Conservation (phyloP, 768 basidiomycete species). For the Auricularia sp. region DNA sequence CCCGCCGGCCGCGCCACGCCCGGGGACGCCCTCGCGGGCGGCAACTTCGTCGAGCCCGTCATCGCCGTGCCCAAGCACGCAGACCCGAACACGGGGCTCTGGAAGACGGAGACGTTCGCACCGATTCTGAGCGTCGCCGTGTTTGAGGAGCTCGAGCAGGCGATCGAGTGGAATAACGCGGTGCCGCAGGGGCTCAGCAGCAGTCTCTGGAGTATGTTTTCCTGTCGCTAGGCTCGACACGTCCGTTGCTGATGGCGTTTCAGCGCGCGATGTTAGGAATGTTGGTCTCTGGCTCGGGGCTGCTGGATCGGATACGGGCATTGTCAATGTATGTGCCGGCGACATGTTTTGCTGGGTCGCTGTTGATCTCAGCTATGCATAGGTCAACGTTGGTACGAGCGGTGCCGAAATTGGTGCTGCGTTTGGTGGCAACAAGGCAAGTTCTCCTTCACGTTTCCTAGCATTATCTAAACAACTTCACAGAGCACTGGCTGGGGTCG, state of each 20-base stretch:
- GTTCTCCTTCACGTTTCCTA: slow-evolving; percentile 5
- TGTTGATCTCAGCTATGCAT: slow-evolving; percentile 6
- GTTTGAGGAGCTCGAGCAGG: slow-evolving; percentile 80
- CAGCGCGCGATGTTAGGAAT: slow-evolving; percentile 60
- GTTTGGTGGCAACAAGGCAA: slow-evolving; percentile 89
- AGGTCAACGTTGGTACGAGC: slow-evolving; percentile 60
- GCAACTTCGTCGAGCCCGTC: slow-evolving; percentile 87
- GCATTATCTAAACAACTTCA: not conserved
- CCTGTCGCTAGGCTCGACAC: not conserved
- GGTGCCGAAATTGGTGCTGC: slow-evolving; percentile 76
- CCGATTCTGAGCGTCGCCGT: slow-evolving; percentile 80
- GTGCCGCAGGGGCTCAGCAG: slow-evolving; percentile 89
- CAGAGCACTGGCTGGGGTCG: slow-evolving; percentile 90
- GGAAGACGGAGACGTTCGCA: slow-evolving; percentile 78
- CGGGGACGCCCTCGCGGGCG: slow-evolving; percentile 51
- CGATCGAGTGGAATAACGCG: slow-evolving; percentile 82
- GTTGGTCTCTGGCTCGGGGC: slow-evolving; percentile 91
- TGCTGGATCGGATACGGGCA: slow-evolving; percentile 80
- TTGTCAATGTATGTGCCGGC: slow-evolving; percentile 66
- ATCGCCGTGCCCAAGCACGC: slow-evolving; percentile 59
- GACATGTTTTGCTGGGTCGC: not conserved
- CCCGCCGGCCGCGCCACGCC: slow-evolving; percentile 14
- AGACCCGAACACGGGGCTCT: slow-evolving; percentile 38
- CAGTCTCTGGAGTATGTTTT: slow-evolving; percentile 58
- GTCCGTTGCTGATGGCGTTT: not conserved